Conservation (phyloP, 108 stramenopile genomes). For the Schizochytrium sp. region DNA sequence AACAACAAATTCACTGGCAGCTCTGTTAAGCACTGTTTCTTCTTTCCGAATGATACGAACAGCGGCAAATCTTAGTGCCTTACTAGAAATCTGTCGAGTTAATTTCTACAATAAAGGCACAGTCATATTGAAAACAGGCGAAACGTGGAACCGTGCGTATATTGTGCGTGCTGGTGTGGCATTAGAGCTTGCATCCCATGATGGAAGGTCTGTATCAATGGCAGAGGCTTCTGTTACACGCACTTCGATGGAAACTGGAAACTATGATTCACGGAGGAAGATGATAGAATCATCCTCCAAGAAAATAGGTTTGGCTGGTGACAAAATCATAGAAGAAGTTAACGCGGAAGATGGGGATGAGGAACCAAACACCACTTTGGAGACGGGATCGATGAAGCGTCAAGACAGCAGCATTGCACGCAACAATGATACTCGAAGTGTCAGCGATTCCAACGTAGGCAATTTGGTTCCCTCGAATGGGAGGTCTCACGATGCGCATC, state of each 20-base stretch:
- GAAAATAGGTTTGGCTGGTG: too few species aligned
- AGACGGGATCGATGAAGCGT: too few species aligned
- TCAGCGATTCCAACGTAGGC: too few species aligned
- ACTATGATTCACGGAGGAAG: too few species aligned
- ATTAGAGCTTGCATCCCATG: neutral
- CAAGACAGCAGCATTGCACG: too few species aligned
- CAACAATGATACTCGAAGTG: too few species aligned
- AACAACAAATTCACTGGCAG: neutral
- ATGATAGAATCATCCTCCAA: too few species aligned
- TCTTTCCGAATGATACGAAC: neutral
- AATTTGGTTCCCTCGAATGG: too few species aligned
- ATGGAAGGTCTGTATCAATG: neutral
- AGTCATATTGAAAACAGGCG: neutral
- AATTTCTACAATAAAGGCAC: constrained; percentile 15
- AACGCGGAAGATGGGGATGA: too few species aligned
- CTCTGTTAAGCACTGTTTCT: constrained; percentile 22
- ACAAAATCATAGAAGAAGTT: too few species aligned
- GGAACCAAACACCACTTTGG: too few species aligned
- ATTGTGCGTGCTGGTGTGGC: constrained; percentile 36
- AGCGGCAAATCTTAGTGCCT: neutral
- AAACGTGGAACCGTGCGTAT: neutral
- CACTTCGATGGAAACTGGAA: neutral
- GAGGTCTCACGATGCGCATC: too few species aligned
- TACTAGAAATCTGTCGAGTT: neutral
- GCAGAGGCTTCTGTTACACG: neutral